phyloP scores from a whole-genome alignment of 352 stramenopile genomes.

The Aphanomyces invadans region DNA sequence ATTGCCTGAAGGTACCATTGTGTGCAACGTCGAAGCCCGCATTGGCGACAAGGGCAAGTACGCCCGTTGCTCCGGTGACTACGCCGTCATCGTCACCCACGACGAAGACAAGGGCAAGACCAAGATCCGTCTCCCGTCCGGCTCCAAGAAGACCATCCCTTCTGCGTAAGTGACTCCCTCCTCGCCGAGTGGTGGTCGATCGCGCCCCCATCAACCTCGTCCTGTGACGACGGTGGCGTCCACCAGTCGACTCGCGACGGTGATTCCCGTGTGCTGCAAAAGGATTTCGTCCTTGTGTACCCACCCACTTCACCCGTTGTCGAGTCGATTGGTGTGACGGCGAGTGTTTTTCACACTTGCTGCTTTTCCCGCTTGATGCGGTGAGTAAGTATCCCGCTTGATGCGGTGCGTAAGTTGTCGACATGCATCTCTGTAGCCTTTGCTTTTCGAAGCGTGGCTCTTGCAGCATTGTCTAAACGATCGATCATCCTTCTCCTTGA shows the following conservation, averaged over 20 bases:
- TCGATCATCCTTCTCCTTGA: constrained; percentile 11
- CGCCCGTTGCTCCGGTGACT: constrained; percentile 95
- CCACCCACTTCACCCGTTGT: neutral
- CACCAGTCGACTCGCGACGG: neutral
- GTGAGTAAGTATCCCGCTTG: constrained; percentile 73
- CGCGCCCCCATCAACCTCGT: neutral
- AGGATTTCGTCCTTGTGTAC: neutral
- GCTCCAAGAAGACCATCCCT: constrained; percentile 95
- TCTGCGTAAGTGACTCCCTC: constrained; percentile 61
- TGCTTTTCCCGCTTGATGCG: constrained; percentile 55
- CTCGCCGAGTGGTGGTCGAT: neutral
- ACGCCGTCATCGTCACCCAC: constrained; percentile 97
- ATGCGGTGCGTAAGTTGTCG: constrained; percentile 32
- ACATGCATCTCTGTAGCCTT: constrained; percentile 25
- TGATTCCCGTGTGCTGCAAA: neutral
- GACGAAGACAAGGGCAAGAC: constrained; percentile 98
- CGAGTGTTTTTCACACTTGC: neutral
- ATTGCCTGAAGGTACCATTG: constrained; percentile 98
- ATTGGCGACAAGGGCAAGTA: constrained; percentile 95
- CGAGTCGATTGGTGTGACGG: constrained; percentile 3
- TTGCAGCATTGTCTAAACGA: neutral
- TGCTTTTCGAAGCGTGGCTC: constrained; percentile 10
- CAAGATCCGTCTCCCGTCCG: constrained; percentile 92
- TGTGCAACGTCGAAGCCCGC: constrained; percentile 97
- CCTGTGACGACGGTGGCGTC: neutral